phyloP scores from a whole-genome alignment of 805 yeast genomes.

The Starmerella vaccinii region DNA sequence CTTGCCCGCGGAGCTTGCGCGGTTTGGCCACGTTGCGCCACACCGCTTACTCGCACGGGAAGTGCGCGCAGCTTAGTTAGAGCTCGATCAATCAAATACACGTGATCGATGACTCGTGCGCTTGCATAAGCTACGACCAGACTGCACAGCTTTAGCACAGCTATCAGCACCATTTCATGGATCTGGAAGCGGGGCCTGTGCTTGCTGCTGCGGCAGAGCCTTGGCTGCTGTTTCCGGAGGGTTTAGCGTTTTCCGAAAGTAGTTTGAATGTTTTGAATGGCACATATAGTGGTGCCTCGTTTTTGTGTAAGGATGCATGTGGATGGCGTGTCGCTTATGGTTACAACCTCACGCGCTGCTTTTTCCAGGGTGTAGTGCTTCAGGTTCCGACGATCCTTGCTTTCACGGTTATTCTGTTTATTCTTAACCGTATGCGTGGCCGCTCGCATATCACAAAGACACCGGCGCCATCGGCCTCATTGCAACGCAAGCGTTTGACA shows the following conservation, averaged over 20 bases:
- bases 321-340: slow-evolving; percentile 19
- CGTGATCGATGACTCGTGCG: not conserved
- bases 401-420: slow-evolving; percentile 27
- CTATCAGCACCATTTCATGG: slow-evolving; percentile 1
- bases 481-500: slow-evolving; percentile 23
- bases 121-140: too few species aligned
- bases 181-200: not conserved
- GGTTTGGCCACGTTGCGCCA: too few species aligned
- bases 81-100: too few species aligned
- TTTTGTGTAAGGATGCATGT: slow-evolving; percentile 14
- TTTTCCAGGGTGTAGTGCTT: slow-evolving; percentile 31
- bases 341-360: slow-evolving; percentile 33
- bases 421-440: slow-evolving; percentile 23
- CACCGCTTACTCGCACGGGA: too few species aligned
- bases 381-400: slow-evolving; percentile 28
- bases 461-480: slow-evolving; percentile 20
- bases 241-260: not conserved
- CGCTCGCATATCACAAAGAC: slow-evolving; percentile 13
- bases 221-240: not conserved
- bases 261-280: not conserved
- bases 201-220: slow-evolving; percentile 2
- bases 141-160: not conserved
- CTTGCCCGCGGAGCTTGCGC: too few species aligned
- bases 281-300: not conserved
- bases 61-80: too few species aligned